These are phyloP conservation scores for Periconia sp. DNA, from an alignment of 2,329 filamentous ascomycete species.

Conservation along the genomic window DNA sequence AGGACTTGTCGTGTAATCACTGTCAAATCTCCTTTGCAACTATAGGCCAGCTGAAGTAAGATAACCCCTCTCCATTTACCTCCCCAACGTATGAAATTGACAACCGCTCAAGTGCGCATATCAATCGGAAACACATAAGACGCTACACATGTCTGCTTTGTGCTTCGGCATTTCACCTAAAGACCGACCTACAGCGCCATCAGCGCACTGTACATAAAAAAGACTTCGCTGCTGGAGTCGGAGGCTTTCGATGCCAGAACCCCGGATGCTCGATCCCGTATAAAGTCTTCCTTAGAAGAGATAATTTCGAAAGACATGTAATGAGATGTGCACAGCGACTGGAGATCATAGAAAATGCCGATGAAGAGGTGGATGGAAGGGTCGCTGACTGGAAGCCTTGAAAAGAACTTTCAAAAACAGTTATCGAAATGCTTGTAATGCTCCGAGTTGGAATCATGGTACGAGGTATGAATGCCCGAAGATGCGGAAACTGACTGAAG, in stretches of 20 bases:
- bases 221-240: constrained; percentile 1
- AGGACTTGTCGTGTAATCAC: not conserved
- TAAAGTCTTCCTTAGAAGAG: constrained; percentile 15
- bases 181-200: constrained; percentile 21
- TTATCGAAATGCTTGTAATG: too few relatives aligned
- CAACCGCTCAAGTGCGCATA: constrained; percentile 12
- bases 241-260: constrained; percentile 15
- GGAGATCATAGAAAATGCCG: too few relatives aligned
- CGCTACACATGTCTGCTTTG: constrained; percentile 16
- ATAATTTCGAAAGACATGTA: constrained; percentile 20
- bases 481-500: too few relatives aligned
- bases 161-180: constrained; percentile 11
- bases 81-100: not conserved
- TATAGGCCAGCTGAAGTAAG: constrained; percentile 17
- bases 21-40: constrained; percentile 4
- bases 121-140: constrained; percentile 21
- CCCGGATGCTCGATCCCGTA: constrained; percentile 9
- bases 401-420: too few relatives aligned
- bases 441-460: too few relatives aligned
- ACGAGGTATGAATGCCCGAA: too few relatives aligned
- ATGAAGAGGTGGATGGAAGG: too few relatives aligned
- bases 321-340: constrained; percentile 7
- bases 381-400: too few relatives aligned
- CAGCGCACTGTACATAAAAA: constrained; percentile 15
- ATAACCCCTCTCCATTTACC: not conserved